phyloP scores from a whole-genome alignment of 768 basidiomycete species.

The Hypholoma fasciculare region DNA sequence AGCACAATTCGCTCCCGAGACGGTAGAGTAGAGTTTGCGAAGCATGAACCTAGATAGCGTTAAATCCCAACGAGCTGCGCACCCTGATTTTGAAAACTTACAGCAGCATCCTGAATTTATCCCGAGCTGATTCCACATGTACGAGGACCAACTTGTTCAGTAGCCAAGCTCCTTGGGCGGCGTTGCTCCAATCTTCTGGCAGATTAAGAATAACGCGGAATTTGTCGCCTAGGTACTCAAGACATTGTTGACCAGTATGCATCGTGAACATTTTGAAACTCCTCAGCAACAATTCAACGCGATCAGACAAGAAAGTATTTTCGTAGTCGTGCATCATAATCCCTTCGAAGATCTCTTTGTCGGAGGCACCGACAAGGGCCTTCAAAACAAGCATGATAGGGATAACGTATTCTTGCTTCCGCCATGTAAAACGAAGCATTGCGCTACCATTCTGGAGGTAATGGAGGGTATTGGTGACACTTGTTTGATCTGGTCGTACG shows the following conservation, averaged over 20 bases:
- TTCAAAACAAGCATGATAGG: constrained; percentile 97
- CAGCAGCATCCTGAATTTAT: constrained; percentile 95
- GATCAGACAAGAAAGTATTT: constrained; percentile 96
- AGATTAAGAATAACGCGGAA: constrained; percentile 89
- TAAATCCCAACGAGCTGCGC: too few species aligned
- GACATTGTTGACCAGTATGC: constrained; percentile 85
- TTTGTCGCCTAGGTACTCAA: constrained; percentile 95
- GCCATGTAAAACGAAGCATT: constrained; percentile 95
- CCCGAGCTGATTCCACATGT: constrained; percentile 81
- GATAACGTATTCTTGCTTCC: constrained; percentile 98
- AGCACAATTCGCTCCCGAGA: constrained; percentile 85
- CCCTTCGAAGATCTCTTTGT: constrained; percentile 96
- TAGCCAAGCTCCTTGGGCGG: constrained; percentile 77
- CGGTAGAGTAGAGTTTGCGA: constrained; percentile 89
- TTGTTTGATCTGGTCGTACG: constrained; percentile 90
- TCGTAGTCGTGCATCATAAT: constrained; percentile 96
- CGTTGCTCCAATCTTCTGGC: constrained; percentile 93
- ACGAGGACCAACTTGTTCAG: constrained; percentile 87
- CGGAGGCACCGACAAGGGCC: constrained; percentile 86
- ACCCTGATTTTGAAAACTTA: constrained; percentile 41
- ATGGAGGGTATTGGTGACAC: constrained; percentile 94
- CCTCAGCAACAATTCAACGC: constrained; percentile 89
- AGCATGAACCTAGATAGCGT: constrained; percentile 80
- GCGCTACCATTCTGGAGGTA: constrained; percentile 96
- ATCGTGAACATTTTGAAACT: constrained; percentile 94